Evolutionary conservation across 306 rosid genomes (phyloP).

Genomic region (Amphicarpaea edgeworthii): DNA sequence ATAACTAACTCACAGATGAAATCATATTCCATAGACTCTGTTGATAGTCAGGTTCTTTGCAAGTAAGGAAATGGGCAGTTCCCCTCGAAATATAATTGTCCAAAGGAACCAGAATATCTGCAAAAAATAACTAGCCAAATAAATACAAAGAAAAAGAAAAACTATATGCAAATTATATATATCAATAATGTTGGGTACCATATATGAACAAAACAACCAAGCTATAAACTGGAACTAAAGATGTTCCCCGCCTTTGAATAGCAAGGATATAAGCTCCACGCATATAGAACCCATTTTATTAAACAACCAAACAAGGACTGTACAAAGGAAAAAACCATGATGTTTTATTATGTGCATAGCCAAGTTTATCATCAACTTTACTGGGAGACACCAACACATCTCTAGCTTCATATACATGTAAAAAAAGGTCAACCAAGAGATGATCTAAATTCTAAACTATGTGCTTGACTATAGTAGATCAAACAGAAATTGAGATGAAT

Average conservation of each 20-base stretch:
- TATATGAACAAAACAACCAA: slow-evolving; percentile 15
- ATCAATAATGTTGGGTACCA: neutral
- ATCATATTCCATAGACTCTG: slow-evolving; percentile 94
- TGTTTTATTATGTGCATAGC: neutral
- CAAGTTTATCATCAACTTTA: slow-evolving; percentile 24
- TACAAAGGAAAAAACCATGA: neutral
- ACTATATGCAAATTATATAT: neutral
- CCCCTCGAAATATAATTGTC: slow-evolving; percentile 94
- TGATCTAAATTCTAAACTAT: slow-evolving; percentile 29
- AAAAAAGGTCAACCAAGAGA: slow-evolving; percentile 20
- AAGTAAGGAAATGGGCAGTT: slow-evolving; percentile 80
- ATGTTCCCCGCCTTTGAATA: slow-evolving; percentile 9
- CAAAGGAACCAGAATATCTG: slow-evolving; percentile 97
- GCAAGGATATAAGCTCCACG: slow-evolving; percentile 14
- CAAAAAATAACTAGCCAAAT: slow-evolving; percentile 8
- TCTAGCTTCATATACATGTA: neutral
- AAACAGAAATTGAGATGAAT: slow-evolving; percentile 29
- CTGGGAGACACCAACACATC: slow-evolving; percentile 15
- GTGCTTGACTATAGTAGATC: neutral
- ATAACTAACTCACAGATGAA: slow-evolving; percentile 85
- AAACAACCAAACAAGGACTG: neutral
- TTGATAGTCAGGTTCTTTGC: slow-evolving; percentile 88
- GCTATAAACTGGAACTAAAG: slow-evolving; percentile 25
- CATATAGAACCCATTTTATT: slow-evolving; percentile 13
- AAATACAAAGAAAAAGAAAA: slow-evolving; percentile 17